Evolutionary conservation across 768 basidiomycete genomes (phyloP), one percentile per base, ranked within the genome.

Genomic region (Tylopilus plumbeoviolaceoides): DNA sequence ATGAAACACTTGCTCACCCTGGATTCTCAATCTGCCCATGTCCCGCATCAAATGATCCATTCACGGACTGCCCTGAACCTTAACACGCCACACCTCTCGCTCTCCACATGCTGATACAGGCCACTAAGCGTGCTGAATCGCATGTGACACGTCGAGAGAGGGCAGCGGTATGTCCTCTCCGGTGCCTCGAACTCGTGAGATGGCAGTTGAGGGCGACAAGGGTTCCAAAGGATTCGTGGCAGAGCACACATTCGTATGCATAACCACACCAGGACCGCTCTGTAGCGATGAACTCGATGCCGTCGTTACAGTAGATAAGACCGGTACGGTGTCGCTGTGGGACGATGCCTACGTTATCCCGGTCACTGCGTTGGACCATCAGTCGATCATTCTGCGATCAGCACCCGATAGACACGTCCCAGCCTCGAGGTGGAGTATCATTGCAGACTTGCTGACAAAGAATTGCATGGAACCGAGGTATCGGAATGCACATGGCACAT

Each of bases 51-150:
- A 40, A 0, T 50, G 33, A 27, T 77, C 66, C 70, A 83, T 68
- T 64, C 61, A 47, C 72, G 65, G n/a, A 79, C 77, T 1, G 56
- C 59, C 59, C 53, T 71, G 63, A 83, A 83, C 65, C 66, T 76
- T 33, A 63, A 51, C 18, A 86, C 77, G 0, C 79, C 81, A 63
- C 86, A 88, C 27, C 56, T 67, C 57, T 78, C 80, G 60, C 80
- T 83, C 71, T 87, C 84, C 28, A 87, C 75, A 63, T 88, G 85
- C 68, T 82, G 79, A 40, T 77, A 78, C 49, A 88, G 64, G 5
- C 62, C 83, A 50, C 85, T 85, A 28, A 87, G 72, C 14, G 80
- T 76, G 7, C 45, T 55, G 61, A 83, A 85, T 28, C 66, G 62
- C 21, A 45, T 28, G 2, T 49, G 59, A 59, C 86, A 88, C 10